phyloP scores from a whole-genome alignment of 805 yeast genomes.

The Komagataella pastoris region DNA sequence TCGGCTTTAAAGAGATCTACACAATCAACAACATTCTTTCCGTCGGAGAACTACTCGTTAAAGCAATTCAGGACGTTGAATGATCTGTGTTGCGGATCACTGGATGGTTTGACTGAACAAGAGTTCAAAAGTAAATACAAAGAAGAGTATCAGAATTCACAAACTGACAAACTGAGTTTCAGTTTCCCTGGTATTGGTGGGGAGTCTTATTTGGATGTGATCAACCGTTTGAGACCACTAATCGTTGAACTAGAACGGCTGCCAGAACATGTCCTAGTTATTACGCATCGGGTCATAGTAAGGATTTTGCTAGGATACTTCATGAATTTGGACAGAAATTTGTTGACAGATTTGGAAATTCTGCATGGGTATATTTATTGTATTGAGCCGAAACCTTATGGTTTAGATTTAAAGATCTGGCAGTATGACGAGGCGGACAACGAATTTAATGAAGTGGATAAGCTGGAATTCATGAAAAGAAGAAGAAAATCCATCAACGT shows the following conservation, averaged over 20 bases:
- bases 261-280: slow-evolving; percentile 19
- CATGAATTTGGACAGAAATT: slow-evolving; percentile 21
- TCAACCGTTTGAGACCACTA: slow-evolving; percentile 19
- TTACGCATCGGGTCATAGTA: slow-evolving; percentile 20
- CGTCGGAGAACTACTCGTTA: slow-evolving; percentile 13
- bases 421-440: slow-evolving; percentile 20
- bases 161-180: slow-evolving; percentile 16
- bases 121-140: slow-evolving; percentile 14
- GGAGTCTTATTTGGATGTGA: slow-evolving; percentile 23
- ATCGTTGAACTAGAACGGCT: slow-evolving; percentile 21
- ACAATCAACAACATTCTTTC: slow-evolving; percentile 19
- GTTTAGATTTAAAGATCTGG: slow-evolving; percentile 22
- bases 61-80: slow-evolving; percentile 20
- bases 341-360: slow-evolving; percentile 23
- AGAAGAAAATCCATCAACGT: slow-evolving; percentile 5
- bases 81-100: slow-evolving; percentile 20
- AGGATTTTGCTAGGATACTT: slow-evolving; percentile 21
- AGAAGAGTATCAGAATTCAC: slow-evolving; percentile 14
- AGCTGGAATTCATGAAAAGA: slow-evolving; percentile 19
- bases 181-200: slow-evolving; percentile 24
- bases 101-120: slow-evolving; percentile 17
- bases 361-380: slow-evolving; percentile 21
- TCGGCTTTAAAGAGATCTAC: slow-evolving; percentile 17
- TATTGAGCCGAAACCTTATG: slow-evolving; percentile 24
- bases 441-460: slow-evolving; percentile 23